phyloP scores from a whole-genome alignment of 441 rosid species.

The Syzygium syzygioides region DNA sequence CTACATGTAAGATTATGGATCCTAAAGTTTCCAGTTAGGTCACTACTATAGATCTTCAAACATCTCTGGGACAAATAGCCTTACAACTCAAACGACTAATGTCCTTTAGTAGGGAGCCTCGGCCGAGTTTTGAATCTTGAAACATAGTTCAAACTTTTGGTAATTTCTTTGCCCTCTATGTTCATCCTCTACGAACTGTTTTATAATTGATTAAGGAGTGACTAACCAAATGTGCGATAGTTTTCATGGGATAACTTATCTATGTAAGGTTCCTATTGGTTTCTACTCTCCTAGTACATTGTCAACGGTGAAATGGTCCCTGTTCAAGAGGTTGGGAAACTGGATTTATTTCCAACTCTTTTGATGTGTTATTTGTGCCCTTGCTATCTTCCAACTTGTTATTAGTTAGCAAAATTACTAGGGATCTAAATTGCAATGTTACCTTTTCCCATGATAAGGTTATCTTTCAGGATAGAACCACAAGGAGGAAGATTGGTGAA shows the following conservation, averaged over 20 bases:
- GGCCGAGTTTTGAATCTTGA: too few species aligned
- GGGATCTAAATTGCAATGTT: neutral
- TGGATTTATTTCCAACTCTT: neutral
- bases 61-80: too few species aligned
- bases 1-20: too few species aligned
- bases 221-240: neutral
- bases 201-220: neutral
- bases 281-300: neutral
- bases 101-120: too few species aligned
- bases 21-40: too few species aligned
- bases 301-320: neutral
- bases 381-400: neutral
- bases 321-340: neutral
- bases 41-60: too few species aligned
- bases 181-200: neutral
- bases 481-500: neutral
- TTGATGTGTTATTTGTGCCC: neutral
- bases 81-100: too few species aligned
- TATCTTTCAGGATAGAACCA: neutral
- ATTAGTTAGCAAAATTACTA: too few species aligned
- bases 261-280: neutral
- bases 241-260: neutral
- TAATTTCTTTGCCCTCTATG: too few species aligned
- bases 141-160: too few species aligned
- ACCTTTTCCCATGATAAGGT: neutral